Percentiles rank a stretch among this genome's conserved stretches.
Conservation (phyloP, 768 basidiomycete genomes). For the Pleurotus cornucopiae region DNA sequence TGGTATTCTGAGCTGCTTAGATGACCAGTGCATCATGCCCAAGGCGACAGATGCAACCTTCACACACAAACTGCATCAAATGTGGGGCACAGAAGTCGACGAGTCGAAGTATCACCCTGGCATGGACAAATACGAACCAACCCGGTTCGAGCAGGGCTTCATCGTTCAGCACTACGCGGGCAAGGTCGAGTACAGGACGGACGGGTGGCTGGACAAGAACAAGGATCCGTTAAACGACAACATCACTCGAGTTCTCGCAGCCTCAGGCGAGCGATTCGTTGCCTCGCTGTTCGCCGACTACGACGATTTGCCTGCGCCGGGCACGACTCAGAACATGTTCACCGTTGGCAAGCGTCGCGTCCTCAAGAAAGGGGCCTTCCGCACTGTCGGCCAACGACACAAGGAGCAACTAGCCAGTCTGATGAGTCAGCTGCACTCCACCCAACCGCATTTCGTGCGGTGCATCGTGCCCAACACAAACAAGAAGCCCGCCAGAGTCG, state of each 20-base stretch:
- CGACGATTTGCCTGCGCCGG: conserved; percentile 39
- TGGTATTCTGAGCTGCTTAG: conserved; percentile 88
- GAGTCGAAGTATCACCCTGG: conserved; percentile 64
- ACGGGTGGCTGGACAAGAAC: conserved; percentile 99
- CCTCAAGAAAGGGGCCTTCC: conserved; percentile 94
- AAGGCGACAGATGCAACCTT: conserved; percentile 94
- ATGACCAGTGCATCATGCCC: conserved; percentile 99
- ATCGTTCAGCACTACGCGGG: conserved; percentile 96
- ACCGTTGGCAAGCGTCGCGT: conserved; percentile 62
- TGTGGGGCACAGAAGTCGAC: conserved; percentile 58
- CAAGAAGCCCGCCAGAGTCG: conserved; percentile 89
- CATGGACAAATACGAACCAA: conserved; percentile 77
- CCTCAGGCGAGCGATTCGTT: conserved; percentile 79
- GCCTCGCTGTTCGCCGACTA: conserved; percentile 83
- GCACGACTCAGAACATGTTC: conserved; percentile 33
- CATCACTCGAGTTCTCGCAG: conserved; percentile 81
- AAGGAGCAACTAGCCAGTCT: conserved; percentile 91
- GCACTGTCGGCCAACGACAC: conserved; percentile 93
- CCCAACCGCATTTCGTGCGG: conserved; percentile 96
- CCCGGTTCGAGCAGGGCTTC: conserved; percentile 92
- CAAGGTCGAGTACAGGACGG: conserved; percentile 91
- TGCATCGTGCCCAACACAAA: conserved; percentile 94
- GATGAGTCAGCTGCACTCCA: conserved; percentile 87
- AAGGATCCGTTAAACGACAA: conserved; percentile 98
- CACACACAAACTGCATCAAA: conserved; percentile 81